Conservation (phyloP, 768 basidiomycete genomes). For the Kwoniella europaea region DNA sequence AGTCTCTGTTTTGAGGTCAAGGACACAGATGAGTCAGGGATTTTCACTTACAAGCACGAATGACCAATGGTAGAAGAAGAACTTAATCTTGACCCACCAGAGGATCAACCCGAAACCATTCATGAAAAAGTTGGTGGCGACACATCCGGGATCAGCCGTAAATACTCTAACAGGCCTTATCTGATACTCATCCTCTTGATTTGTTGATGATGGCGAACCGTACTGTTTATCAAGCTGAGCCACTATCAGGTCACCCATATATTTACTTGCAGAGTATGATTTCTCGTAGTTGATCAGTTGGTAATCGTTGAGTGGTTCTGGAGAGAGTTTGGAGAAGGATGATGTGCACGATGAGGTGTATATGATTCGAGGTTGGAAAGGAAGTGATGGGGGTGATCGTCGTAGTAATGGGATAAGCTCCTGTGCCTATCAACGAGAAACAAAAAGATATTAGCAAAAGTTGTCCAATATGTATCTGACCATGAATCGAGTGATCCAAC, state of each 20-base stretch:
- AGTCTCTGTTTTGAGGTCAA: background rate
- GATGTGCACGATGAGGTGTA: slow-evolving; percentile 49
- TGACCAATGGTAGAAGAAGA: slow-evolving; percentile 28
- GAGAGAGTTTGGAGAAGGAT: slow-evolving; percentile 17
- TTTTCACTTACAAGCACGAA: slow-evolving; percentile 35
- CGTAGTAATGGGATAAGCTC: slow-evolving; percentile 47
- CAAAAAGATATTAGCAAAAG: background rate
- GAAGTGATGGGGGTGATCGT: slow-evolving; percentile 43
- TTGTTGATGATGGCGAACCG: background rate
- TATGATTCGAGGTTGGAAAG: slow-evolving; percentile 52
- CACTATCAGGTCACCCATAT: slow-evolving; percentile 50
- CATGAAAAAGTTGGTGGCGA: slow-evolving; percentile 30
- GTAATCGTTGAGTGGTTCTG: slow-evolving; percentile 40
- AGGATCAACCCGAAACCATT: slow-evolving; percentile 24
- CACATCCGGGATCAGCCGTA: slow-evolving; percentile 36
- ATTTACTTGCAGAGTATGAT: slow-evolving; percentile 53
- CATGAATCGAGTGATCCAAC: slow-evolving; percentile 1
- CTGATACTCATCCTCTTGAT: background rate
- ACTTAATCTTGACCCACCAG: slow-evolving; percentile 24
- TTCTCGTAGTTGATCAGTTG: slow-evolving; percentile 39
- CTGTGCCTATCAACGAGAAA: slow-evolving; percentile 30
- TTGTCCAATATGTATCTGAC: background rate
- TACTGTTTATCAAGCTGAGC: slow-evolving; percentile 45
- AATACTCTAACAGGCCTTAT: slow-evolving; percentile 26
- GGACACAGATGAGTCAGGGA: too few relatives aligned